phyloP scores from a whole-genome alignment of 495 filamentous ascomycete species.

The Annulohypoxylon maeteangense region DNA sequence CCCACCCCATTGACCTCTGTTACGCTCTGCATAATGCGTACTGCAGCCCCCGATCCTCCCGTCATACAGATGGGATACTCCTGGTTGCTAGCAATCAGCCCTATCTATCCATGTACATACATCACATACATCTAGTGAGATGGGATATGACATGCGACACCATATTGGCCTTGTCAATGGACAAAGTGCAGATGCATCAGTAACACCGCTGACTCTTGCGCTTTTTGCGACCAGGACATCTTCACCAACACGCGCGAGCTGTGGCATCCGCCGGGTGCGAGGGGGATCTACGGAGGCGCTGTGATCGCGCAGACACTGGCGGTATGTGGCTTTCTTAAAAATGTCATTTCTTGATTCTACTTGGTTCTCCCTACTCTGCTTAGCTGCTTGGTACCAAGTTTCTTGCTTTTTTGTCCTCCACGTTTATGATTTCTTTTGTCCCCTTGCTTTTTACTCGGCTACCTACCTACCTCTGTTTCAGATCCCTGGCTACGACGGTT shows the following conservation, averaged over 20 bases:
- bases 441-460: neutral
- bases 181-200: neutral
- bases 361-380: neutral
- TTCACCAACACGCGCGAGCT: constrained; percentile 92
- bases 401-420: neutral
- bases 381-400: neutral
- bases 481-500: constrained; percentile 7
- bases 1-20: neutral
- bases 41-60: neutral
- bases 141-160: neutral
- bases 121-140: neutral
- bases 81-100: neutral
- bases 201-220: constrained; percentile 10
- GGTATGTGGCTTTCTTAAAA: constrained; percentile 25
- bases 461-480: too few species aligned
- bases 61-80: neutral
- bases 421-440: neutral
- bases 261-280: constrained; percentile 90
- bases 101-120: neutral
- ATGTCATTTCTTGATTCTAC: neutral
- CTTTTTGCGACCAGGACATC: constrained; percentile 67
- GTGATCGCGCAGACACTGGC: constrained; percentile 92
- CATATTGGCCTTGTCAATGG: neutral
- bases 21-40: neutral
- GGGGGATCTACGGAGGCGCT: constrained; percentile 91